Base-by-base conservation (phyloP, 805 yeast species). In the Pichia heedii region DNA sequence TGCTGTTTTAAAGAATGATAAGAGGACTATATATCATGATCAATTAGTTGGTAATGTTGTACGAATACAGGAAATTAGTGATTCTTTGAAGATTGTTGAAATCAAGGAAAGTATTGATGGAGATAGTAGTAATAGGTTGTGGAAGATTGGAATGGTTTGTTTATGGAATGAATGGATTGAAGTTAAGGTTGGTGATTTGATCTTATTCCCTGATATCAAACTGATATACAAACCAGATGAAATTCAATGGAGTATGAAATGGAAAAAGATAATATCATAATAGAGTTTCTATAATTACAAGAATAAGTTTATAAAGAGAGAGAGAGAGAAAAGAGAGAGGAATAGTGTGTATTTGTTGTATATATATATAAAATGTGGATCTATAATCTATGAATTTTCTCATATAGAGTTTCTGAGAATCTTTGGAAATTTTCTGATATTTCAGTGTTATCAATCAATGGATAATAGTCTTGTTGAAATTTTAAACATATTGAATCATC, bases 161-260 rank as follows among this genome's bases (percentile, higher is more conserved):
- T 41, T 50, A 29, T 45, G 43, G 38, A 49, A 44, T 18, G 45
- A 43, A 15, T 42, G 50, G 47, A 32, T 52, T 26, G 47, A 46
- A 5, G 11, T 52, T 2, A 44, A 41, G 26, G 8, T 22, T 19
- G 48, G 47, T 11, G 47, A 50, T 41, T 30, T 3, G 16, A 34
- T 52, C 19, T 15, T 33, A 11, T 35, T 51, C 7, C 48, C 48
- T 10, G 48, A 48, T 27, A 34, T 44, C 15, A 36, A 21, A 21
- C 4, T 22, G 6, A 32, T 15, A 15, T 15, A 8, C 12, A 11
- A 20, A 3, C 36, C 8, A 22, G 36, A 33, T 15, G 33, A 36
- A 11, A 30, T 50, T 10, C 37, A 37, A 19, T 48, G 52, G 47
- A 50, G 42, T 32, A 43, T 44, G 27, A 38, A 50, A 30, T 52